Evolutionary conservation across 768 basidiomycete genomes (phyloP).

Genomic region (Mycena leptocephala): DNA sequence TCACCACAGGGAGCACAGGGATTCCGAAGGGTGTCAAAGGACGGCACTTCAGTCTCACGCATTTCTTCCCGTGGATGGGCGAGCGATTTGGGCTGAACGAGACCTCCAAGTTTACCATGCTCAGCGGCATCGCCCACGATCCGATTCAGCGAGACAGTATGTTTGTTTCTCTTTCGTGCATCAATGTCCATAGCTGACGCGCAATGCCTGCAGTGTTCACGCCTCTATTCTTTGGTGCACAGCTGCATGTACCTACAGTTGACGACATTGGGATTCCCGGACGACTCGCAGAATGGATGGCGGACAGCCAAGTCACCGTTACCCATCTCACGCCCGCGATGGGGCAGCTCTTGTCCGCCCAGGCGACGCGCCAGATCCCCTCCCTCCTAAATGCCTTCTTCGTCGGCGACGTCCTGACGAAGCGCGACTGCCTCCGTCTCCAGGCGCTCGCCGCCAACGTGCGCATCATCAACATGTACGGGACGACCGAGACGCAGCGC

Average conservation of each 20-base stretch:
- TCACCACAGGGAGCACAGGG: constrained; percentile 97
- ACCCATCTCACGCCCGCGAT: constrained; percentile 99
- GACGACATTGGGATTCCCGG: constrained; percentile 99
- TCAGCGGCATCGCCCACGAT: constrained; percentile 98
- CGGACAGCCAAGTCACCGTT: constrained; percentile 89
- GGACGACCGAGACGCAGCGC: constrained; percentile 98
- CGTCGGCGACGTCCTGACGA: constrained; percentile 98
- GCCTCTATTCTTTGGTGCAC: constrained; percentile 96
- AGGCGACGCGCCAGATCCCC: constrained; percentile 89
- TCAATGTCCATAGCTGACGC: background rate
- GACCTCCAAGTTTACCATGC: constrained; percentile 94
- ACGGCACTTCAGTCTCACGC: constrained; percentile 95
- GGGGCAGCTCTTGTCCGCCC: constrained; percentile 94
- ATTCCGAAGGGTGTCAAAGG: constrained; percentile 99
- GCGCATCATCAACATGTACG: constrained; percentile 99
- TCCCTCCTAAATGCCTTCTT: constrained; percentile 95
- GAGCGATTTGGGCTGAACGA: constrained; percentile 83
- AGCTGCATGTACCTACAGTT: constrained; percentile 95
- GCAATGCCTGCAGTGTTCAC: constrained; percentile 85
- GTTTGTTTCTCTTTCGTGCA: constrained; percentile 60
- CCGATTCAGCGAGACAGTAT: constrained; percentile 98
- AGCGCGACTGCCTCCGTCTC: constrained; percentile 95
- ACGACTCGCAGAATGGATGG: constrained; percentile 98
- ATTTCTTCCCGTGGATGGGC: constrained; percentile 99
- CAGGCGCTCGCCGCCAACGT: constrained; percentile 95